Percentiles rank a stretch among this genome's conserved stretches.
phyloP scores from a whole-genome alignment of 352 stramenopile species.

The Globisporangium iwayamae region DNA sequence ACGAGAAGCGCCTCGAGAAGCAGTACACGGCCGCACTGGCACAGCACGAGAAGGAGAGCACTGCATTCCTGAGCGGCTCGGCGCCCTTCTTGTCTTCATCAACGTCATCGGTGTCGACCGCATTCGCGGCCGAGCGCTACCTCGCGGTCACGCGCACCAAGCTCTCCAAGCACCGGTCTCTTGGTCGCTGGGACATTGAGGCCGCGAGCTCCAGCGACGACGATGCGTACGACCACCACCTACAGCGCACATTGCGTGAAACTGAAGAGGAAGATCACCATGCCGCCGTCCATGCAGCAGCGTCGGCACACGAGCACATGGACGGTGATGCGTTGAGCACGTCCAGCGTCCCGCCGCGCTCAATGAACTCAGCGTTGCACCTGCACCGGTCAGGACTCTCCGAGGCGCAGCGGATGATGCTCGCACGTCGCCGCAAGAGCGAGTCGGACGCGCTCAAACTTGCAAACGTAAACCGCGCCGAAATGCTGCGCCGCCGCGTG shows the following conservation, averaged over 20 bases:
- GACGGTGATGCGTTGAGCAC: not conserved
- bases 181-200: slow-evolving; percentile 43
- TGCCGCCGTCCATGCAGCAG: not conserved
- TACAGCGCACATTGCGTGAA: not conserved
- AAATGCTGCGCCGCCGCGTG: slow-evolving; percentile 64
- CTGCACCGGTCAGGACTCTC: slow-evolving; percentile 16
- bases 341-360: not conserved
- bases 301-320: not conserved
- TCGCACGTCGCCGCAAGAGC: slow-evolving; percentile 58
- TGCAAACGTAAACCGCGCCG: slow-evolving; percentile 45
- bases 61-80: no score
- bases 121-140: slow-evolving; percentile 8
- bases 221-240: slow-evolving; percentile 21
- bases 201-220: slow-evolving; percentile 39
- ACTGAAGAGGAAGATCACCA: slow-evolving; percentile 13
- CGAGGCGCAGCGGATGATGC: slow-evolving; percentile 20
- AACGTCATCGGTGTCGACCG: not conserved
- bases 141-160: slow-evolving; percentile 21
- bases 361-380: slow-evolving; percentile 14
- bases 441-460: slow-evolving; percentile 62
- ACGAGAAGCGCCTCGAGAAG: slow-evolving; percentile 66
- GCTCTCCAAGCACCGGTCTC: slow-evolving; percentile 36
- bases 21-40: slow-evolving; percentile 43
- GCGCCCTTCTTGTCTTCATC: not conserved
- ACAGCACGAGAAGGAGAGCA: slow-evolving; percentile 18